Evolutionary conservation across 2,329 filamentous ascomycete species (phyloP), one percentile per base, ranked within the genome.

Genomic region (Stagonosporopsis rhizophila): DNA sequence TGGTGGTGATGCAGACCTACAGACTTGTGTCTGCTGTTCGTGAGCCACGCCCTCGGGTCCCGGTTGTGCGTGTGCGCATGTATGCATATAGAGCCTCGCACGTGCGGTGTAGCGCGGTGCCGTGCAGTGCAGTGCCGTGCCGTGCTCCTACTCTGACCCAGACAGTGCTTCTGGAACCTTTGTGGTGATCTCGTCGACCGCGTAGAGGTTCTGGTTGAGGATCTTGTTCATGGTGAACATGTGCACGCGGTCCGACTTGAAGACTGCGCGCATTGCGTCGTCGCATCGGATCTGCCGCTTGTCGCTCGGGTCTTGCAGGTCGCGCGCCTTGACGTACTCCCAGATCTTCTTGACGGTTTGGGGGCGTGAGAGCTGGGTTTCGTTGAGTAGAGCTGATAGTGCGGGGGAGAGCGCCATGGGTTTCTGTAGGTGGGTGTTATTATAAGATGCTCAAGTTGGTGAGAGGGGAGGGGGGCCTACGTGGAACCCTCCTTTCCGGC

Each of bases 171-270:
- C 40, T 7, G 20, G 40, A 3, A 46, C 40, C 35, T 37, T 38
- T 0, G 37, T 42, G 6, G 53, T 60, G 22, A 67, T 64, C 51
- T 95, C 92, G 49, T 94, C 92, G 44, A 91, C 83, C 2, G 89
- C 90, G 72, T 96, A 97, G 35, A 98, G 82, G 71, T 98, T 94
- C 73, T 89, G 88, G 61, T 91, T 92, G 11, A 98, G 86, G 15
- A 96, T 86, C 81, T 97, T 97, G 82, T 96, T 98, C 94, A 99
- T 98, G 66, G 92, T 93, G 77, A 99, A 99, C 95, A 99, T 99
- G 78, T 98, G 92, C 45, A 99, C 90, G 70, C 86, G 90, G 69
- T 92, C 87, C 70, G 90, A 85, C 76, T 96, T 96, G 81, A 99
- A 99, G 7, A 99, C 90, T 6, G 90, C 89, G 58, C 91, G 88